Evolutionary conservation across 306 rosid species (phyloP), one percentile per base, ranked within the genome.

Genomic region (Abrus precatorius): DNA sequence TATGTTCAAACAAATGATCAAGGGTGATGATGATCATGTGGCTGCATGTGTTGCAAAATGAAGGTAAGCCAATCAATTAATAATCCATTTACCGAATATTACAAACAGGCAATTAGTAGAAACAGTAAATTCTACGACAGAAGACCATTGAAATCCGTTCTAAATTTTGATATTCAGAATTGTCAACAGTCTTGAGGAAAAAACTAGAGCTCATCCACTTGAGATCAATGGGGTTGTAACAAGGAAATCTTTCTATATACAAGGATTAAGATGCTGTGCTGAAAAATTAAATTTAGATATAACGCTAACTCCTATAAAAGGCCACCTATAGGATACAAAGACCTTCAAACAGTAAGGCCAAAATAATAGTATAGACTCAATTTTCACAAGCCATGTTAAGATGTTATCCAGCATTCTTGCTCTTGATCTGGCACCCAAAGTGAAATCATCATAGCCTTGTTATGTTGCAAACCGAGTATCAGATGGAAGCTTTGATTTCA

Each of bases 181-280:
- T 38, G 59, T 12, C 64, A 28, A 53, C 55, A 65, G 5, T 32
- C 54, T 65, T 50, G 34, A 27, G 32, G 12, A 5, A 47, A 30
- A n/a, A 34, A 57, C 47, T 56, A 20, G 33, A 50, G 55, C 69
- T 74, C 60, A 13, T 52, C 50, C 3, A 44, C 45, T 63, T 12
- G 28, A 12, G 56, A 69, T 54, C 1, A 7, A 61, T 6, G 47
- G 3, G 6, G 43, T 30, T 62, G 54, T 44, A 72, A 73, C 69
- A 20, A 61, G 61, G 41, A 66, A 55, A 33, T 36, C 2, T 38
- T 69, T 67, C 5, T 72, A 59, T 80, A 77, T 68, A 84, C 90
- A 86, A 48, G 43, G 79, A 69, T 61, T 53, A 12, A 66, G 12
- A 72, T 29, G 79, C 64, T 34, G 29, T 67, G 50, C 38, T 66